These are phyloP conservation scores for Podaxis rugospora DNA, from an alignment of 768 basidiomycete species.

Conservation along the genomic window DNA sequence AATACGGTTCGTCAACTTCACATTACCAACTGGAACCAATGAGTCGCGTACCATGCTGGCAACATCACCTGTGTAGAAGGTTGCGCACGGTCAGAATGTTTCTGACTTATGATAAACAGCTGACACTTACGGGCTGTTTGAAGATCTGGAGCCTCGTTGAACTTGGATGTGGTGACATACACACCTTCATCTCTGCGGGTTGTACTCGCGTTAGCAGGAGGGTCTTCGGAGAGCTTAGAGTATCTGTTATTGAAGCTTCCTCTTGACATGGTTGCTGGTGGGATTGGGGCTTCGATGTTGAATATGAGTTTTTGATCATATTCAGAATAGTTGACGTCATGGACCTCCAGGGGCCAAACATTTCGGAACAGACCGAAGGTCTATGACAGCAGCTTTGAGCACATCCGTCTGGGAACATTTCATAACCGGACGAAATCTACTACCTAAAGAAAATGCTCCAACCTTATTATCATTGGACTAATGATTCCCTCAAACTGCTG, in stretches of 20 bases:
- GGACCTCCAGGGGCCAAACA: neutral
- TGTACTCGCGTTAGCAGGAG: neutral
- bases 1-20: neutral
- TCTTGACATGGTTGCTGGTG: neutral
- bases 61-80: neutral
- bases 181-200: neutral
- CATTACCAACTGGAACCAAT: neutral
- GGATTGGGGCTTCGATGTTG: neutral
- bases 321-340: neutral
- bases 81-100: neutral
- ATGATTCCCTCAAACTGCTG: too few species aligned
- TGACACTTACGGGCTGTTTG: neutral
- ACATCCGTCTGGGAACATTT: too few species aligned
- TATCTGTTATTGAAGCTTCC: neutral
- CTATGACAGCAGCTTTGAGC: neutral
- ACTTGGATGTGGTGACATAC: neutral
- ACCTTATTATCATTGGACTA: too few species aligned
- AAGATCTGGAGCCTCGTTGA: neutral
- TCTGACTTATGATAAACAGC: neutral
- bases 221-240: neutral
- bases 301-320: neutral
- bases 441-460: too few species aligned
- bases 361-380: neutral
- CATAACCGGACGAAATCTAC: too few species aligned
- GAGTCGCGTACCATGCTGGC: neutral